phyloP scores from a whole-genome alignment of 306 rosid genomes.

The Cucumis sativus region Cucumber_9930_V3 NC_026658.2:23149001-23149500 shows the following conservation, averaged over 20 bases:
- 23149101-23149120: neutral
- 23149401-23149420: too few relatives aligned
- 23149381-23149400: too few relatives aligned
- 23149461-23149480: too few relatives aligned
- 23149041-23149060: neutral
- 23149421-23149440: too few relatives aligned
- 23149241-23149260: neutral
- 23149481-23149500: too few relatives aligned
- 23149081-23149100: neutral
- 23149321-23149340: too few relatives aligned
- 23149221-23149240: neutral
- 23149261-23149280: too few relatives aligned
- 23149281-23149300: too few relatives aligned
- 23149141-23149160: neutral
- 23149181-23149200: neutral
- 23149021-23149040: neutral
- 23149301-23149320: too few relatives aligned
- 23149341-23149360: too few relatives aligned
- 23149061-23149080: neutral
- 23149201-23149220: neutral
- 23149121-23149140: neutral
- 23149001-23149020: neutral
- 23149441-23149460: too few relatives aligned
- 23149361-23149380: too few relatives aligned
- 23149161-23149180: neutral